Base-by-base conservation (phyloP, 2,329 filamentous ascomycete species). In the Cytospora piceae region DNA sequence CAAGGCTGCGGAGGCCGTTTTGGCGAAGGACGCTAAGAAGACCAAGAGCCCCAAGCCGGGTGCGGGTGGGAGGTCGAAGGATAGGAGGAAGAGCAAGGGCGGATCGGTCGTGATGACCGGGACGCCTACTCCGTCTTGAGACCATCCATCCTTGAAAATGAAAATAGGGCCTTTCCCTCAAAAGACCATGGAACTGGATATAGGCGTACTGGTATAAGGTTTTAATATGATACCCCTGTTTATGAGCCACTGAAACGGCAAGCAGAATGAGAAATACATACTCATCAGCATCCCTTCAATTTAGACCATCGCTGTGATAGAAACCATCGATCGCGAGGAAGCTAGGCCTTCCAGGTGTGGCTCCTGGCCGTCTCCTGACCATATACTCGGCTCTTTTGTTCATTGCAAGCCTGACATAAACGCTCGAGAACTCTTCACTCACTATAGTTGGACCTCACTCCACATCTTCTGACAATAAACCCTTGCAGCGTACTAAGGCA, bases 51-150 rank as follows among this genome's bases (percentile, higher is more conserved):
- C 78, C 8, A 79, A 77, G 60, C 80, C 80, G 42, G 69, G 68
- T 1, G 69, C 67, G 1, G 73, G 74, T 63, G 65, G 77, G 1
- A 84, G 82, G 71, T 76, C 77, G 0, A 83, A 80, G 72, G 63
- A 67, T 51, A 76, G 80, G 64, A 77, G 80, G 69, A 84, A 84
- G 77, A 83, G 81, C 70, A 84, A 82, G 70, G 71, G 69, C 8
- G 73, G 69, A 31, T 49, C 60, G n/a, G 63, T 59, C 22, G 34
- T 57, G 12, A 51, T 46, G 37, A 62, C 58, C 17, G 63, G 63
- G 5, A 62, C 63, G 15, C 53, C 70, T 29, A 75, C 73, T 11
- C 73, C 74, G 53, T 73, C 72, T n/a, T 74, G 42, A 69, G n/a
- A 1, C 7, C 7, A 2, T 29, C 22, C 15, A 15, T 4, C 17